These are phyloP conservation scores for Lipomyces sp. DNA, from an alignment of 805 yeast species.

Conservation along the genomic window DNA sequence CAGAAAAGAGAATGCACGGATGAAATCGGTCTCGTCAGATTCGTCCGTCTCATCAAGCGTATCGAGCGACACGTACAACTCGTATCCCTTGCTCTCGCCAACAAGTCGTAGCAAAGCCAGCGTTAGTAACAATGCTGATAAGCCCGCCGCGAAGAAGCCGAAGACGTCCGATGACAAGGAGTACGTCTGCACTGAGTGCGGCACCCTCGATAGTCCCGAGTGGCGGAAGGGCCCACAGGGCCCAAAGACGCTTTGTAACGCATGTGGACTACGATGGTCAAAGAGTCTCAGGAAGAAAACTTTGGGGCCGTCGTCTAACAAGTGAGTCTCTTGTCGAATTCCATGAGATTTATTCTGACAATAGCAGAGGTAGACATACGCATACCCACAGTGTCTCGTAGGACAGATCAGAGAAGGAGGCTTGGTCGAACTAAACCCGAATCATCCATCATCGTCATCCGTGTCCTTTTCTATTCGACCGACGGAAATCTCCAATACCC, in stretches of 20 bases:
- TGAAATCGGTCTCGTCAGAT: conserved; percentile 5
- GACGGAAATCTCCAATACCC: background rate
- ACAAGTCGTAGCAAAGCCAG: background rate
- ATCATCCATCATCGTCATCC: background rate
- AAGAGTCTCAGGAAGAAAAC: conserved; percentile 43
- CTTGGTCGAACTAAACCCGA: background rate
- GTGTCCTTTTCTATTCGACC: background rate
- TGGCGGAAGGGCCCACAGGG: conserved; percentile 94
- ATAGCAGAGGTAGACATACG: background rate
- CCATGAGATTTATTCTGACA: background rate
- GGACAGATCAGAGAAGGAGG: background rate
- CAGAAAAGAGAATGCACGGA: background rate
- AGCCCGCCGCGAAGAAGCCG: conserved; percentile 16
- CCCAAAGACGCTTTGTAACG: conserved; percentile 81
- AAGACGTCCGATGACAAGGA: conserved; percentile 27
- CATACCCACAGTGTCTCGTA: background rate
- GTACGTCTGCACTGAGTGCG: conserved; percentile 68
- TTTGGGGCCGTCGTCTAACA: background rate
- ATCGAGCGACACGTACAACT: background rate
- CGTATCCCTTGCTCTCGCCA: background rate
- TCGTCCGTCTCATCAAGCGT: background rate
- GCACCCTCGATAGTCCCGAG: conserved; percentile 78
- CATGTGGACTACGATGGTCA: conserved; percentile 76
- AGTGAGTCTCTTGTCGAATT: background rate
- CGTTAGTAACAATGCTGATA: background rate